These are phyloP conservation scores for Neodidymelliopsis sp. DNA, from an alignment of 2,329 filamentous ascomycete species.

Conservation along the genomic window DNA sequence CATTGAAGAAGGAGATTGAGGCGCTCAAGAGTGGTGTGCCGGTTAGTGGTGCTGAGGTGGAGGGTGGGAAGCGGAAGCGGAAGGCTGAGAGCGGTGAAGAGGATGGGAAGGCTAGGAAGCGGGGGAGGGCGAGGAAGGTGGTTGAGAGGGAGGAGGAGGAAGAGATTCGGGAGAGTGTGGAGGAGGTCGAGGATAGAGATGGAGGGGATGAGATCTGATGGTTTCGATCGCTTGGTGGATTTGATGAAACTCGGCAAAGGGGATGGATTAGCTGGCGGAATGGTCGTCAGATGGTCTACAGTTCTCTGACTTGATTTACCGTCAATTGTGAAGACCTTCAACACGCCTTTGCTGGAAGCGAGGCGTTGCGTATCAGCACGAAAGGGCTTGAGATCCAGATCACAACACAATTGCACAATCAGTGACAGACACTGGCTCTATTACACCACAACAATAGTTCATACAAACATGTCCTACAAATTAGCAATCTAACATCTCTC, in stretches of 20 bases:
- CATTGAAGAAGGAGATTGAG: slow-evolving; percentile 1
- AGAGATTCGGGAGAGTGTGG: not conserved
- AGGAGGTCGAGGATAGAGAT: not conserved
- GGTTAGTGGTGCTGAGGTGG: not conserved
- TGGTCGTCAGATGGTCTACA: not conserved
- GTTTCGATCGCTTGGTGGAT: not conserved
- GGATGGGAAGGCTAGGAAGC: slow-evolving; percentile 12
- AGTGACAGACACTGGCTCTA: too few species aligned
- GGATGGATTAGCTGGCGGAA: not conserved
- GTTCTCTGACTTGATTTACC: not conserved
- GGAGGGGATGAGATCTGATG: not conserved
- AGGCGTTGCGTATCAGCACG: too few species aligned
- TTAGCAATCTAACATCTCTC: too few species aligned
- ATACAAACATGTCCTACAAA: too few species aligned
- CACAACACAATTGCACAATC: too few species aligned
- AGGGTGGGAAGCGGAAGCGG: slow-evolving; percentile 30
- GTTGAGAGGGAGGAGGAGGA: slow-evolving; percentile 4
- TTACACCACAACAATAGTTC: too few species aligned
- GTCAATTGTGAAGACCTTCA: too few species aligned
- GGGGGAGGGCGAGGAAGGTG: slow-evolving; percentile 11
- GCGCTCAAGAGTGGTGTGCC: slow-evolving; percentile 4
- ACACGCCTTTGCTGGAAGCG: too few species aligned
- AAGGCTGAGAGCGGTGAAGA: slow-evolving; percentile 18
- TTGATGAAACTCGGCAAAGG: too few species aligned
- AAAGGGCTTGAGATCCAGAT: too few species aligned